phyloP scores from a whole-genome alignment of 192 early-diverging fungal species.

The Rhizophagus prolifer region DNA sequence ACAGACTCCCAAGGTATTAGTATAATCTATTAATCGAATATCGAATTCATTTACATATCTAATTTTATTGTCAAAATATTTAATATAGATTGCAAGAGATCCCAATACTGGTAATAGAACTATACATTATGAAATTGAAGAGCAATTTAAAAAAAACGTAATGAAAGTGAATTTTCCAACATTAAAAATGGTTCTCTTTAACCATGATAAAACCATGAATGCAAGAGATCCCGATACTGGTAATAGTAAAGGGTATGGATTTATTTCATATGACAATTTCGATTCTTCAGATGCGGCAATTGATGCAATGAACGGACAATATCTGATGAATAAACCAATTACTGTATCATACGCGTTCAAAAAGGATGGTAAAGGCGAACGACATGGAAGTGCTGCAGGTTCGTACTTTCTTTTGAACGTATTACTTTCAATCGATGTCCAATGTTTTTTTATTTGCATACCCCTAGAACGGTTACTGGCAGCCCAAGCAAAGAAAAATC shows the following conservation, averaged over 20 bases:
- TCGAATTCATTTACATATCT: not conserved
- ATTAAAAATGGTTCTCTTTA: too few relatives aligned
- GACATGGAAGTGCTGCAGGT: constrained; percentile 93
- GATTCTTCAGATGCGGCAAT: constrained; percentile 96
- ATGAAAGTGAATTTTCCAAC: too few relatives aligned
- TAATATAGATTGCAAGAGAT: constrained; percentile 72
- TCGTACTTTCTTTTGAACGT: constrained; percentile 19
- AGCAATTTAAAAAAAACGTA: too few relatives aligned
- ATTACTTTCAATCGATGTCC: not conserved
- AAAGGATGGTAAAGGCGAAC: constrained; percentile 97
- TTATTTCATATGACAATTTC: constrained; percentile 90
- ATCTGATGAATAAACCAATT: constrained; percentile 90
- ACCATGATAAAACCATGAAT: too few relatives aligned
- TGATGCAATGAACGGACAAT: constrained; percentile 98
- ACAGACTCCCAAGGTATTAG: constrained; percentile 69
- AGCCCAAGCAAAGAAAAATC: constrained; percentile 82
- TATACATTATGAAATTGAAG: too few relatives aligned
- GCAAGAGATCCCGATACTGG: constrained; percentile 83
- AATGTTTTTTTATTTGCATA: not conserved
- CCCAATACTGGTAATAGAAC: constrained; percentile 79
- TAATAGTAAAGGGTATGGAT: constrained; percentile 91
- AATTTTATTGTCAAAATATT: not conserved
- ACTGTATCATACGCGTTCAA: constrained; percentile 92
- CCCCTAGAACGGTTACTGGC: constrained; percentile 85
- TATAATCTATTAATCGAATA: not conserved